Evolutionary conservation across 805 yeast genomes (phyloP).

Genomic region (Starmerella kuoi): DNA sequence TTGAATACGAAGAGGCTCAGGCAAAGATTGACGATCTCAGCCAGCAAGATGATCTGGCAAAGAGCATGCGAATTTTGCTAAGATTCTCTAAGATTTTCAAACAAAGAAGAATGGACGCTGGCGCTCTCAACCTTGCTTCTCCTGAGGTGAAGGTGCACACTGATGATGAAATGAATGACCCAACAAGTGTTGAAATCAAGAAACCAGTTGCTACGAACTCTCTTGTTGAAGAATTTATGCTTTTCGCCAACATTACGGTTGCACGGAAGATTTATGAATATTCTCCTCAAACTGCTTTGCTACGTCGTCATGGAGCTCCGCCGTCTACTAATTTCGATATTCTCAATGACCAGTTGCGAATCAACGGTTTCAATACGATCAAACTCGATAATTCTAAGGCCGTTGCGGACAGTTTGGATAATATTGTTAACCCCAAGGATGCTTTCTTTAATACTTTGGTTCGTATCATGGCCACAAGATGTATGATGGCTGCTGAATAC

Average conservation of each 20-base stretch:
- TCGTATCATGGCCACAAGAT: slow-evolving; percentile 93
- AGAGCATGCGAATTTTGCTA: slow-evolving; percentile 76
- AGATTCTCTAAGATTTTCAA: slow-evolving; percentile 71
- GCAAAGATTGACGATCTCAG: slow-evolving; percentile 67
- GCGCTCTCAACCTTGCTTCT: slow-evolving; percentile 91
- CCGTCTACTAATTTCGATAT: slow-evolving; percentile 86
- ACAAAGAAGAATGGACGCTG: slow-evolving; percentile 78
- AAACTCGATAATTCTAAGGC: slow-evolving; percentile 79
- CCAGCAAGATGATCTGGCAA: slow-evolving; percentile 71
- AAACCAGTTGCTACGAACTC: slow-evolving; percentile 83
- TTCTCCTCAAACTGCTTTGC: slow-evolving; percentile 95
- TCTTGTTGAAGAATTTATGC: slow-evolving; percentile 94
- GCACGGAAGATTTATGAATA: slow-evolving; percentile 86
- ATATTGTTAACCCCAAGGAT: slow-evolving; percentile 71
- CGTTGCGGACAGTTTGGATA: slow-evolving; percentile 84
- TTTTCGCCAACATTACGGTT: slow-evolving; percentile 90
- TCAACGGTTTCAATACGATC: slow-evolving; percentile 61
- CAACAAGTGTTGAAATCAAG: slow-evolving; percentile 88
- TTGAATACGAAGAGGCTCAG: slow-evolving; percentile 90
- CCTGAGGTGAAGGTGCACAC: slow-evolving; percentile 96
- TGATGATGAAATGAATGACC: slow-evolving; percentile 96
- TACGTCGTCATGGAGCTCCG: slow-evolving; percentile 96
- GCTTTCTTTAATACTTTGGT: slow-evolving; percentile 85
- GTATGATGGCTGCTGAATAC: slow-evolving; percentile 99
- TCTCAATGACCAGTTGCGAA: slow-evolving; percentile 76